Evolutionary conservation across 2,329 filamentous ascomycete species (phyloP).

Genomic region (Ilyonectria mors-panacis): DNA sequence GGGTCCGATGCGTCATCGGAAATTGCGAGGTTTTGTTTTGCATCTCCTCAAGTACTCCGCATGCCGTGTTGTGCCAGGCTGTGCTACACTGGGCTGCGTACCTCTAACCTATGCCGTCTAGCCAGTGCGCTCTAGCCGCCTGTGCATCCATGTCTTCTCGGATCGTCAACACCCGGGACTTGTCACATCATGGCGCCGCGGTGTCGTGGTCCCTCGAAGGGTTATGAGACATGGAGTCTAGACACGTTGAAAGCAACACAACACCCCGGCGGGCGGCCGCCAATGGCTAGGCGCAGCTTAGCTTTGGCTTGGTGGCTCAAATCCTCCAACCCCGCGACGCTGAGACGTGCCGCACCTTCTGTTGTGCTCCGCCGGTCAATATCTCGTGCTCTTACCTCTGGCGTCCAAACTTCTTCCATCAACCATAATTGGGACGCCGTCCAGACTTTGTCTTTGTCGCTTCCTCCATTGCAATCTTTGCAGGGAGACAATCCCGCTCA

Average conservation of each 20-base stretch:
- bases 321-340: background rate
- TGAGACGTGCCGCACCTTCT: background rate
- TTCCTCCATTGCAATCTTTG: background rate
- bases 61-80: background rate
- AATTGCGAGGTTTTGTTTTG: no score
- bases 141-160: slow-evolving; percentile 1
- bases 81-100: background rate
- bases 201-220: background rate
- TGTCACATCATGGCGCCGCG: background rate
- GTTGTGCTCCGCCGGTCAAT: background rate
- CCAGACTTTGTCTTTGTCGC: background rate
- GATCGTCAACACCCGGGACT: background rate
- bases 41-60: no score
- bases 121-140: background rate
- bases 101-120: background rate
- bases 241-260: background rate
- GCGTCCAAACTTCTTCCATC: background rate
- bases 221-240: background rate
- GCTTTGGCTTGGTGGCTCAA: background rate
- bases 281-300: background rate
- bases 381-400: no score
- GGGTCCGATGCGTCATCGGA: no score
- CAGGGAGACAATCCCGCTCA: background rate
- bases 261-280: background rate
- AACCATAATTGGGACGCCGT: background rate